Conservation (phyloP, 169 alveolate genomes). For the Cryptosporidium muris region DNA sequence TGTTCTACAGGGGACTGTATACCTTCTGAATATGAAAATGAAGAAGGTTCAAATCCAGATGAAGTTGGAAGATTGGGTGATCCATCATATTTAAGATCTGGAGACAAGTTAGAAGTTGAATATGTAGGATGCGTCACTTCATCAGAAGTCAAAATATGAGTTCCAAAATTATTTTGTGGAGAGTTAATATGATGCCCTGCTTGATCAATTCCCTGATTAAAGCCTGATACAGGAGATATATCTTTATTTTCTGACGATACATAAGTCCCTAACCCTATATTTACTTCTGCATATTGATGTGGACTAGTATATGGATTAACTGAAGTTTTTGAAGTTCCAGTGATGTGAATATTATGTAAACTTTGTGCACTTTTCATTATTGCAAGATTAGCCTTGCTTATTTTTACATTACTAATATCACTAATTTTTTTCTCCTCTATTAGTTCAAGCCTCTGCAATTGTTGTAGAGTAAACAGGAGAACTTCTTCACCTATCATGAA, state of each 20-base stretch:
- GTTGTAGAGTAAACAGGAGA: conserved; percentile 26
- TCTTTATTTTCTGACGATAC: neutral
- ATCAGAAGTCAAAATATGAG: neutral
- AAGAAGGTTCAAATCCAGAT: too few species aligned
- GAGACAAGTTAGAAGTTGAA: conserved; percentile 4
- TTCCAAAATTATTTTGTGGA: neutral
- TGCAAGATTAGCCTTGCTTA: conserved; percentile 19
- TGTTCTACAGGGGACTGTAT: too few species aligned
- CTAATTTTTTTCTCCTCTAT: neutral
- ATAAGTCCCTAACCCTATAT: too few species aligned
- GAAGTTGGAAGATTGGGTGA: neutral
- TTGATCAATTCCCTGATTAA: neutral
- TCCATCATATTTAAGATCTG: neutral
- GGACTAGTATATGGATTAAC: neutral
- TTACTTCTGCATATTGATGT: too few species aligned
- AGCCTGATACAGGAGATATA: neutral
- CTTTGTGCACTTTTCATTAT: neutral
- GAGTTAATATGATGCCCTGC: neutral
- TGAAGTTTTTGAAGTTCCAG: neutral
- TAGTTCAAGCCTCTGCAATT: conserved; percentile 21
- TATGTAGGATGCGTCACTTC: neutral
- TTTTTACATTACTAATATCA: conserved; percentile 26
- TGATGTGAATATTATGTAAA: neutral
- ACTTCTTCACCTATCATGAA: conserved; percentile 18
- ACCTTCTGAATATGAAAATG: too few species aligned